Percentiles rank a stretch among this genome's conserved stretches.
phyloP scores from a whole-genome alignment of 1,139 yeast species.

The Lodderomyces margitis region DNA sequence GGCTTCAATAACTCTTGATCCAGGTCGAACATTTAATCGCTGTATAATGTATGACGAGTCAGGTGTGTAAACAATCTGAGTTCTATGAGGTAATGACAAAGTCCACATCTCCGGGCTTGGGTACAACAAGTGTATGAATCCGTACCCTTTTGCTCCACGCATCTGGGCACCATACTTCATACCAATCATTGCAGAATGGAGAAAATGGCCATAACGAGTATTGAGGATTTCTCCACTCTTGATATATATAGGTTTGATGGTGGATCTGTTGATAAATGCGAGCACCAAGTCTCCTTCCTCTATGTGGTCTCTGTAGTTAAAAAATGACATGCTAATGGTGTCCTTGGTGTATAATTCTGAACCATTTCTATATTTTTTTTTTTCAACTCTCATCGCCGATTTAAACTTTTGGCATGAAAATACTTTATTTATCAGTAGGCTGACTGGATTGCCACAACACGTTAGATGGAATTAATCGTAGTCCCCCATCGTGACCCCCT shows the following conservation, averaged over 20 bases:
- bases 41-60: conserved; percentile 91
- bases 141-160: conserved; percentile 73
- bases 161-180: conserved; percentile 82
- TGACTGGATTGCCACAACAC: too few species aligned
- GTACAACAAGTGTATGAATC: conserved; percentile 82
- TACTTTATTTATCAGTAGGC: not conserved
- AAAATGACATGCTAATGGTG: conserved; percentile 38
- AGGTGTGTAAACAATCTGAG: conserved; percentile 96
- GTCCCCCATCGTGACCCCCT: too few species aligned
- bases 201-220: conserved; percentile 87
- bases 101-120: conserved; percentile 98
- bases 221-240: conserved; percentile 60
- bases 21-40: conserved; percentile 69
- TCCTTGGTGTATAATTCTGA: too few species aligned
- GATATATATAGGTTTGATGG: conserved; percentile 72
- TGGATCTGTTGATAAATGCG: conserved; percentile 79
- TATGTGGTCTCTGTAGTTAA: conserved; percentile 52
- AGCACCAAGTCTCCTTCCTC: conserved; percentile 85
- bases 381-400: conserved; percentile 4
- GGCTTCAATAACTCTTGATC: conserved; percentile 85
- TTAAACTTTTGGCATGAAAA: not conserved
- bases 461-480: too few species aligned
- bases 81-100: conserved; percentile 88
- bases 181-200: conserved; percentile 81
- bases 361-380: conserved; percentile 4